Evolutionary conservation across 176 grass and related monocot genomes (phyloP).

Genomic region (Triticum aestivum): IWGSC_CS_RefSeq_v2.1 NC_057801.1:507005144-507005643

Average conservation of each 20-base stretch:
- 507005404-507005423: conserved; percentile 14
- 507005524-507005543: neutral
- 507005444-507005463: neutral
- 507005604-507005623: conserved; percentile 89
- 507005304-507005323: conserved; percentile 90
- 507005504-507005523: neutral
- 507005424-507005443: neutral
- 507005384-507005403: conserved; percentile 37
- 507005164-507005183: neutral
- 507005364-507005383: conserved; percentile 82
- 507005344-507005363: conserved; percentile 78
- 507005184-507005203: neutral
- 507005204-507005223: conserved; percentile 13
- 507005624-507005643: conserved; percentile 84
- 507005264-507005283: conserved; percentile 34
- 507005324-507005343: conserved; percentile 78
- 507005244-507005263: neutral
- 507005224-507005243: neutral
- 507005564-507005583: conserved; percentile 82
- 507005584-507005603: conserved; percentile 97
- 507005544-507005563: conserved; percentile 63
- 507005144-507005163: neutral
- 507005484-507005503: conserved; percentile 19
- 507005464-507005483: conserved; percentile 3
- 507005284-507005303: conserved; percentile 85